Base-by-base conservation (phyloP, 164 flowering plant species). In the Aristolochia californica region DNA sequence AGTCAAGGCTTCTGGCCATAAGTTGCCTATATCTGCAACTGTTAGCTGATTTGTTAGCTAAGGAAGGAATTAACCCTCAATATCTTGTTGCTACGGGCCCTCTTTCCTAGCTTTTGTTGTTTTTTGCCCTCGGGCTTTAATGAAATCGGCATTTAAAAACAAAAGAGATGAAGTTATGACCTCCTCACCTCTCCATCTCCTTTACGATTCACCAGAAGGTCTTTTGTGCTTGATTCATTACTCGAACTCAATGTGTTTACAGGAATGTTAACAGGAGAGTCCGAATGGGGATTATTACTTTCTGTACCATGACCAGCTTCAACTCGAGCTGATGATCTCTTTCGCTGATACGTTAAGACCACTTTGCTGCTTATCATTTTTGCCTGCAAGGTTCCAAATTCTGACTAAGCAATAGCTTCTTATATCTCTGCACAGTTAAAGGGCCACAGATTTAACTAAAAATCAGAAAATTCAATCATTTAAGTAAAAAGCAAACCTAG, bases 351-450 rank as follows among this genome's bases (percentile, higher is more conserved):
- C 2, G 63, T 60, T 38, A 60, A 26, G 27, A 60, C 48, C 38
- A 51, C 55, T 34, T 60, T 60, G 48, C 56, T 51, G 56, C 56
- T 51, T 43, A 60, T 60, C 56, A 51, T 60, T 49, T 60, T 18
- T 43, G 20, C 60, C 28, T 44, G 16, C 28, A 16, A 16, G 14
- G 20, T 16, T 28, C 10, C 10, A 20, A 16, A 44, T 17, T 22
- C 26, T 16, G 24, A 14, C 21, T 16, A 21, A 16, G 16, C 17
- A 3, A 34, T 45, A 21, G 16, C 40, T 18, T 17, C 23, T 10
- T 24, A 38, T 10, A 57, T 49, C 22, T 43, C 10, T 13, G 49
- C 43, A 23, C 48, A 57, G 50, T 2, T 34, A 34, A 34, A 34
- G 40, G 40, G 40, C 10, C 40, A 34, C 40, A 34, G 40, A 34